Percentiles rank a stretch among this genome's conserved stretches.
Evolutionary conservation across 805 yeast species (phyloP).

Genomic region (Saccharomyces eubayanus): DNA sequence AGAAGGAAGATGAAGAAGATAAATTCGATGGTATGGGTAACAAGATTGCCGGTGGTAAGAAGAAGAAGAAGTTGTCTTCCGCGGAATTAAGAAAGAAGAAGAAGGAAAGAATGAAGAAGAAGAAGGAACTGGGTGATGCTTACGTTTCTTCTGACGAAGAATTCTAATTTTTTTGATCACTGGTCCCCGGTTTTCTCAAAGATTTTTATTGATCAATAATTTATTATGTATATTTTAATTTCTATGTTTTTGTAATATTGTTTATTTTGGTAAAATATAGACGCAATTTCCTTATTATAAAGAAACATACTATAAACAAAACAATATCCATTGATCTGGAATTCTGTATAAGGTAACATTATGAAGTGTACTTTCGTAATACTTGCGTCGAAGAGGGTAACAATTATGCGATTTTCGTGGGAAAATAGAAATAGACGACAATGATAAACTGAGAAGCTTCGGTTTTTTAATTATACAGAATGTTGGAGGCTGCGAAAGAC

Average conservation of each 20-base stretch:
- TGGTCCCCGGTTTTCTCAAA: constrained; percentile 1
- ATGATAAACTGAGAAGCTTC: neutral
- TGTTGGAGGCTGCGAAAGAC: too few relatives aligned
- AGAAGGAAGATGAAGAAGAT: constrained; percentile 95
- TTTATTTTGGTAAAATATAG: constrained; percentile 3
- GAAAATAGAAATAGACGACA: neutral
- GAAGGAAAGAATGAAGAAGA: constrained; percentile 99
- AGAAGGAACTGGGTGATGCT: constrained; percentile 99
- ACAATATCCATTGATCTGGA: neutral
- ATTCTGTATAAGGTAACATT: neutral
- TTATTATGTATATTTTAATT: constrained; percentile 6
- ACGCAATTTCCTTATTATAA: constrained; percentile 1
- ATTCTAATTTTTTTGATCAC: constrained; percentile 37
- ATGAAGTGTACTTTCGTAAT: neutral
- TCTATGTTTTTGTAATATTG: constrained; percentile 1
- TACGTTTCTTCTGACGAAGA: constrained; percentile 96
- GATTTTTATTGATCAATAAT: constrained; percentile 1
- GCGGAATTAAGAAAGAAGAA: constrained; percentile 99
- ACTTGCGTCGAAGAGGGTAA: neutral
- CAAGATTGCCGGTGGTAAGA: constrained; percentile 94
- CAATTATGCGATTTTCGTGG: neutral
- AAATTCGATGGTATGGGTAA: constrained; percentile 99
- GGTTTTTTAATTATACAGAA: neutral
- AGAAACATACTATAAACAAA: constrained; percentile 1
- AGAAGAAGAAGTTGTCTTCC: constrained; percentile 95